Conservation (phyloP, 257 asterid genomes). For the Ilex aquifolium region DNA sequence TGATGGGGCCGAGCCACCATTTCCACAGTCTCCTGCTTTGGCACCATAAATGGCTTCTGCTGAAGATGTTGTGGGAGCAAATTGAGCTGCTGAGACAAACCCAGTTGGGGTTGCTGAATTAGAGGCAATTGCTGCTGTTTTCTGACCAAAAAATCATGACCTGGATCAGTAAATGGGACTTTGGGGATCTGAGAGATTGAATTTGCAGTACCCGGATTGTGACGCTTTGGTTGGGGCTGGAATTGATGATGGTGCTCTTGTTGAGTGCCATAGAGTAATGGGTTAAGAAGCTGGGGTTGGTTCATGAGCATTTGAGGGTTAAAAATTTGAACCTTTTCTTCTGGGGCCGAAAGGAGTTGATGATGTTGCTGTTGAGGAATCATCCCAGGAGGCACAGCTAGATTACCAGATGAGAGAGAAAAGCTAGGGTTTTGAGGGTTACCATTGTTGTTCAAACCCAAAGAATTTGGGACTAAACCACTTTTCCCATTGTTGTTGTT, state of each 20-base stretch:
- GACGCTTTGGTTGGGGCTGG: slow-evolving; percentile 2
- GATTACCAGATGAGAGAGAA: background rate
- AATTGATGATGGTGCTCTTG: background rate
- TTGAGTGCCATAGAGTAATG: background rate
- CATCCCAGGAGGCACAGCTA: slow-evolving; percentile 2
- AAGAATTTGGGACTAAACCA: slow-evolving; percentile 6
- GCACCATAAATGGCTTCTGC: slow-evolving; percentile 2
- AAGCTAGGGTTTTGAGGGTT: slow-evolving; percentile 12
- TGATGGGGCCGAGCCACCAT: background rate
- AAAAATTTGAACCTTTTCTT: slow-evolving; percentile 12
- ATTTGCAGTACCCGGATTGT: background rate
- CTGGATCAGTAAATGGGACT: background rate
- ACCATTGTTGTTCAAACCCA: background rate
- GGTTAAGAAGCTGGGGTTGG: slow-evolving; percentile 9
- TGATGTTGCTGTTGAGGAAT: slow-evolving; percentile 11
- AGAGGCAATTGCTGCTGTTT: background rate
- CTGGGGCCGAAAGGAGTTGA: slow-evolving; percentile 4
- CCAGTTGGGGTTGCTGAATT: background rate
- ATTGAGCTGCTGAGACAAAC: background rate
- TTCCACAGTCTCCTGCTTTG: background rate
- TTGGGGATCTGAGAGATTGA: background rate
- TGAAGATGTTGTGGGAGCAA: background rate
- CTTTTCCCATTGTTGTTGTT: background rate
- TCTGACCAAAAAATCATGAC: background rate
- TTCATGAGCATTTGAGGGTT: background rate